Evolutionary conservation across 2,329 filamentous ascomycete species (phyloP).

Genomic region (Raffaelea arxii): DNA sequence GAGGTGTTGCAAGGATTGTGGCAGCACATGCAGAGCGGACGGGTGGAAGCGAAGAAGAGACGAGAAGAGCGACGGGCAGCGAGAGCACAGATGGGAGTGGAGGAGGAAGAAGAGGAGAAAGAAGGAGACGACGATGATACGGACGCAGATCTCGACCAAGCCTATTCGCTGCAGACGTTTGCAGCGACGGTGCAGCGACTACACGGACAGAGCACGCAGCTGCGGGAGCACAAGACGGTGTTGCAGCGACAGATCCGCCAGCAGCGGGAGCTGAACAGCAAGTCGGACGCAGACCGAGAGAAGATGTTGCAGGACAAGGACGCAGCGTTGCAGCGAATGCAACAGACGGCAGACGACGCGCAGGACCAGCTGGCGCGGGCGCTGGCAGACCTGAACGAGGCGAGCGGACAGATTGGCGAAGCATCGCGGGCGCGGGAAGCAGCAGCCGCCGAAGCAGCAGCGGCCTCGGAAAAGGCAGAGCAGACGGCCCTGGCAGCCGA

Average conservation of each 20-base stretch:
- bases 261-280: slow-evolving; percentile 84
- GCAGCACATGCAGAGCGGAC: slow-evolving; percentile 46
- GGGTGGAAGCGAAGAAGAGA: slow-evolving; percentile 44
- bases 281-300: slow-evolving; percentile 65
- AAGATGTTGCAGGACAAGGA: slow-evolving; percentile 50
- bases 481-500: slow-evolving; percentile 33
- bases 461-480: slow-evolving; percentile 20
- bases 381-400: slow-evolving; percentile 35
- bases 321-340: slow-evolving; percentile 37
- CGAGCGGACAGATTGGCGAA: slow-evolving; percentile 20
- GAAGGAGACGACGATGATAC: slow-evolving; percentile 53
- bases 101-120: slow-evolving; percentile 52
- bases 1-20: slow-evolving; percentile 43
- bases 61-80: slow-evolving; percentile 43
- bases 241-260: slow-evolving; percentile 90
- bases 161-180: slow-evolving; percentile 68
- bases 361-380: slow-evolving; percentile 40
- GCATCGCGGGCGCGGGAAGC: slow-evolving; percentile 20
- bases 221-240: slow-evolving; percentile 83
- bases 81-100: slow-evolving; percentile 45
- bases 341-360: slow-evolving; percentile 25
- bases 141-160: slow-evolving; percentile 42
- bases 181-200: slow-evolving; percentile 69
- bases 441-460: slow-evolving; percentile 27
- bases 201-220: slow-evolving; percentile 62